Evolutionary conservation across 345 rosid genomes (phyloP).

Genomic region (Rhodamnia rubescens): DNA sequence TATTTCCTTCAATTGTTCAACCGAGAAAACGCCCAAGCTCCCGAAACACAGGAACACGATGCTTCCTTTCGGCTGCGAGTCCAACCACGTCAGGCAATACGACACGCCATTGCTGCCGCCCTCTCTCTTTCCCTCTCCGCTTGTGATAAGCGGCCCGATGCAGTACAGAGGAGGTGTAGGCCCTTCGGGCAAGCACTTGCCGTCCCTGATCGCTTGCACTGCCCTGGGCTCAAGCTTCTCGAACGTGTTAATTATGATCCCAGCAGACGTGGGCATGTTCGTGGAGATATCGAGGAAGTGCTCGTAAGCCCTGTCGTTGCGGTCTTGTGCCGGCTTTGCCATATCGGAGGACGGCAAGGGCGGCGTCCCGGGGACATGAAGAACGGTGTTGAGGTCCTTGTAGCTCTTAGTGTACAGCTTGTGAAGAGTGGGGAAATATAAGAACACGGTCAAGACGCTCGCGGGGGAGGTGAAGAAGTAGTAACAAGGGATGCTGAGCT

Average conservation of each 20-base stretch:
- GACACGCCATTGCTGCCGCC: not conserved
- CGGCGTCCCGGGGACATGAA: conserved; percentile 37
- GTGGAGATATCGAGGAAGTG: conserved; percentile 5
- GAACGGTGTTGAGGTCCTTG: conserved; percentile 11
- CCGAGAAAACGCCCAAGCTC: conserved; percentile 25
- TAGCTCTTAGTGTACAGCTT: conserved; percentile 15
- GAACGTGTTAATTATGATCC: conserved; percentile 48
- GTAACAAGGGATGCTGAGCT: conserved; percentile 30
- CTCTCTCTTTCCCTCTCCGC: not conserved
- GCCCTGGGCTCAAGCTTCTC: conserved; percentile 33
- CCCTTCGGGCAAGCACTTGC: not conserved
- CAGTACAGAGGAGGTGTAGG: conserved; percentile 12
- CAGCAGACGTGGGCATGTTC: conserved; percentile 15
- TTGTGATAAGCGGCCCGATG: conserved; percentile 15
- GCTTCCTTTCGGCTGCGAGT: conserved; percentile 23
- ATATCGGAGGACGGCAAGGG: conserved; percentile 14
- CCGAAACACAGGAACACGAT: conserved; percentile 36
- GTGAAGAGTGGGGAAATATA: conserved; percentile 24
- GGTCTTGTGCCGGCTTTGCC: conserved; percentile 9
- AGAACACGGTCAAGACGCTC: conserved; percentile 12
- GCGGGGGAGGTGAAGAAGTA: conserved; percentile 37
- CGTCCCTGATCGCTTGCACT: conserved; percentile 21
- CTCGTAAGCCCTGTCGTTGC: conserved; percentile 13
- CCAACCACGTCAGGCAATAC: conserved; percentile 23
- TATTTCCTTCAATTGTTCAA: conserved; percentile 23